Evolutionary conservation across 352 stramenopile genomes (phyloP), one percentile per base, ranked within the genome.

Genomic region (Globisporangium uncinulatum): DNA sequence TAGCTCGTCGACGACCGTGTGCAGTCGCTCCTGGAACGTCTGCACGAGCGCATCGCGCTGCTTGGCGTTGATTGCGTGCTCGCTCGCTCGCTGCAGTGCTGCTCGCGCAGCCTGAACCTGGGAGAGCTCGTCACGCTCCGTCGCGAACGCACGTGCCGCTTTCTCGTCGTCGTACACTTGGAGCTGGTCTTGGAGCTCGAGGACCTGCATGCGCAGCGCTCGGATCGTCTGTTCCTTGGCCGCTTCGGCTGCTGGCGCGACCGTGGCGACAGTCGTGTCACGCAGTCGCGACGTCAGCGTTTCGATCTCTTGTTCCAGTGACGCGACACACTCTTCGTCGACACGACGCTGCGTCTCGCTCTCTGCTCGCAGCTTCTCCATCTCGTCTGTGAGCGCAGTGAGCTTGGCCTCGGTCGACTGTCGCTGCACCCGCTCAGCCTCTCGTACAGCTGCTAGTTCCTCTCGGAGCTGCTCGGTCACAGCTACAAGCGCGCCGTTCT

Each of bases 1-100:
- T 19, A 90, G 60, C 52, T 84, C 72, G 7, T 71, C 51, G 4
- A 87, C 67, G 19, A 79, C 70, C 0, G 39, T 60, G 19, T 55
- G 37, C 4, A 84, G 51, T 36, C 76, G 67, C 34, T 75, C 62
- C 31, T 75, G 50, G 44, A 85, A 90, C 1, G 52, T 63, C 15
- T 43, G 37, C 3, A 90, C 63, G 15, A 79, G n/a, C 14, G 57
- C 52, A 13, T 86, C 61, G 15, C 73, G 66, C 29, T 73, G 72
- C 54, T 86, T 74, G 6, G 65, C 20, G 57, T 66, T 63, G 31
- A 75, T 61, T 6, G 57, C 70, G 5, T 63, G 64, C 45, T 73
- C 63, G 41, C 80, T 69, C 54, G 80, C 54, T 4, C 65, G 63
- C 31, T 85, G 73, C 21, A 79, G 65, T 54, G 68, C 34, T 13